Evolutionary conservation across 2,329 filamentous ascomycete species (phyloP), one percentile per base, ranked within the genome.

Genomic region (Calonectria pseudoreteaudii): DNA sequence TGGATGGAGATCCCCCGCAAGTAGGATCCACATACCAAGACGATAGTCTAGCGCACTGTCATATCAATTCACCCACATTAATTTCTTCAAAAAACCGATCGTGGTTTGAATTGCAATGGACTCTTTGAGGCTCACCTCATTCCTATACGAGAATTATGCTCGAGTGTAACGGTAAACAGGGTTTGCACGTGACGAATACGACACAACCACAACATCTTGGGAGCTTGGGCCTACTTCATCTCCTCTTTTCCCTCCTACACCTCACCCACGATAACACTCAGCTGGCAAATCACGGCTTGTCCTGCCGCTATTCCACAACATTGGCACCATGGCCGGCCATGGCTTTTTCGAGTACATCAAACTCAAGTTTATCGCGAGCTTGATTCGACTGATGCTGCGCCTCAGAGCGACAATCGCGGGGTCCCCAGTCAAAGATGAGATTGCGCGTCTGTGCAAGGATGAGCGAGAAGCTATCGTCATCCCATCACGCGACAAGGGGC

Each of bases 401-500:
- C 38, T 65, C 7, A 20, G 30, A 2, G 20, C 44, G n/a, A 23
- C 44, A 13, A 7, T 47, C 44, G 16, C 20, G 2, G 7, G 18
- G 44, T 38, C 18, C 5, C 30, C 30, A 13, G 38, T 34, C 13
- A 23, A 36, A 38, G 65, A 49, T 18, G 66, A 72, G 23, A 28
- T 64, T 6, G 56, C 64, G 3, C 44, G 56, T 8, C 23, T 68
- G 3, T 23, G 38, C 13, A 38, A 68, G 8, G 23, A 30, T 47
- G 16, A 30, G 28, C 70, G 70, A 11, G 50, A 69, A 20, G 49
- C 65, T 26, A 31, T 72, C 16, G 26, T 28, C 18, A 72, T 74
- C 13, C 72, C 72, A 16, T 74, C 72, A 13, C 72, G 72, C 34
- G 67, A 72, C 36, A 18, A 67, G 8, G 66, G 58, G 7, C 41